Percentiles rank a stretch among this genome's conserved stretches.
phyloP scores from a whole-genome alignment of 768 basidiomycete genomes.

The Mycena alexandri region DNA sequence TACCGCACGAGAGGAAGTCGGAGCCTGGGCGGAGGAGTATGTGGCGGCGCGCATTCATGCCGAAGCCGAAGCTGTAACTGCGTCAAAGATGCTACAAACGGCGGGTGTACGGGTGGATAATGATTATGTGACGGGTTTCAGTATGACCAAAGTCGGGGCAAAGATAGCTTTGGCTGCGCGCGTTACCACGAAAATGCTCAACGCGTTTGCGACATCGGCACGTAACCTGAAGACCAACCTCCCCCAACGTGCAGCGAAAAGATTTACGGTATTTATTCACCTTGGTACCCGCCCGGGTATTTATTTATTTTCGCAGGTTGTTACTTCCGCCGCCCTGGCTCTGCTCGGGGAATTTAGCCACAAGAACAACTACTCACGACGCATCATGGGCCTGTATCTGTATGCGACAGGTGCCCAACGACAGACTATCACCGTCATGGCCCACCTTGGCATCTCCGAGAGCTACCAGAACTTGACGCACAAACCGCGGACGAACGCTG shows the following conservation, averaged over 20 bases:
- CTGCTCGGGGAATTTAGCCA: neutral
- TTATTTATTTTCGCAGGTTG: neutral
- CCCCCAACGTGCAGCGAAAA: too few relatives aligned
- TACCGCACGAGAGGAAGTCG: conserved; percentile 31
- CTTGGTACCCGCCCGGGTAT: too few relatives aligned
- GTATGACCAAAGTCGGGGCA: too few relatives aligned
- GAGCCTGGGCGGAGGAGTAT: neutral
- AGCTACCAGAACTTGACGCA: neutral
- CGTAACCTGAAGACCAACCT: too few relatives aligned
- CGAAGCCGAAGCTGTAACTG: neutral
- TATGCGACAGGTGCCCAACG: neutral
- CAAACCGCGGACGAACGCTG: neutral
- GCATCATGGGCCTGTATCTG: neutral
- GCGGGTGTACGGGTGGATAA: too few relatives aligned
- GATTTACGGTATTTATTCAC: too few relatives aligned
- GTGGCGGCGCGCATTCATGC: neutral
- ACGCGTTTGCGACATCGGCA: too few relatives aligned
- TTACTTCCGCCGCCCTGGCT: neutral
- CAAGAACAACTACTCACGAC: neutral
- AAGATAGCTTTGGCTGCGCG: too few relatives aligned
- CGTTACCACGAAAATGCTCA: too few relatives aligned
- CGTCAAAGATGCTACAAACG: neutral
- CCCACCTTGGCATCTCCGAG: neutral
- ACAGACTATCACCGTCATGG: neutral
- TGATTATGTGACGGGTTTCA: too few relatives aligned